Evolutionary conservation across 1,139 yeast genomes (phyloP).

Genomic region (Suhomyces bolitotheri): DNA sequence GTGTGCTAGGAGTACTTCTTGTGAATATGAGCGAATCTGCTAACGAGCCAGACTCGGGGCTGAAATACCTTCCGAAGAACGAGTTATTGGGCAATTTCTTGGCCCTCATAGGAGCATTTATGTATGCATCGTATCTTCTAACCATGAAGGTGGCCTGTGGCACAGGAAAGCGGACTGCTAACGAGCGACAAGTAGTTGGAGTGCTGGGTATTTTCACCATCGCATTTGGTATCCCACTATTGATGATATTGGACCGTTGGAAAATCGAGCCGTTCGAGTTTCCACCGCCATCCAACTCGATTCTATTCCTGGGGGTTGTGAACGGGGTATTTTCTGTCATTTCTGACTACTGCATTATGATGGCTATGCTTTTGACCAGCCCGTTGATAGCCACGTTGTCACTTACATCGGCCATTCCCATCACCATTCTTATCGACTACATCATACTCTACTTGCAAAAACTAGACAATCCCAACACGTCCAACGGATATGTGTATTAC

Average conservation of each 20-base stretch:
- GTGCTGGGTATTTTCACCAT: slow-evolving; percentile 46
- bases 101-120: slow-evolving; percentile 48
- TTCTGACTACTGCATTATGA: slow-evolving; percentile 50
- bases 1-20: slow-evolving; percentile 49
- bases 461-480: slow-evolving; percentile 19
- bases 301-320: slow-evolving; percentile 35
- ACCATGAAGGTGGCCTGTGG: slow-evolving; percentile 48
- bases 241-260: slow-evolving; percentile 32
- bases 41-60: slow-evolving; percentile 19
- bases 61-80: slow-evolving; percentile 36
- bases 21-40: slow-evolving; percentile 42
- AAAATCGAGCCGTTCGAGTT: slow-evolving; percentile 42
- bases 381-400: slow-evolving; percentile 56
- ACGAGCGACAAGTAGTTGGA: slow-evolving; percentile 51
- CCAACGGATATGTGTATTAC: slow-evolving; percentile 36
- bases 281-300: slow-evolving; percentile 41
- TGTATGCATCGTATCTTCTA: slow-evolving; percentile 48
- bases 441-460: slow-evolving; percentile 28
- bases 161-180: slow-evolving; percentile 41
- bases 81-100: slow-evolving; percentile 48
- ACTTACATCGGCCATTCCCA: slow-evolving; percentile 53
- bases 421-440: slow-evolving; percentile 50
- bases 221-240: slow-evolving; percentile 38
- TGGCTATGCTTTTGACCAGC: slow-evolving; percentile 54
- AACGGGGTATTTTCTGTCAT: slow-evolving; percentile 49